Conservation (phyloP, 108 stramenopile species). For the Fistulifera pelliculosa region DNA sequence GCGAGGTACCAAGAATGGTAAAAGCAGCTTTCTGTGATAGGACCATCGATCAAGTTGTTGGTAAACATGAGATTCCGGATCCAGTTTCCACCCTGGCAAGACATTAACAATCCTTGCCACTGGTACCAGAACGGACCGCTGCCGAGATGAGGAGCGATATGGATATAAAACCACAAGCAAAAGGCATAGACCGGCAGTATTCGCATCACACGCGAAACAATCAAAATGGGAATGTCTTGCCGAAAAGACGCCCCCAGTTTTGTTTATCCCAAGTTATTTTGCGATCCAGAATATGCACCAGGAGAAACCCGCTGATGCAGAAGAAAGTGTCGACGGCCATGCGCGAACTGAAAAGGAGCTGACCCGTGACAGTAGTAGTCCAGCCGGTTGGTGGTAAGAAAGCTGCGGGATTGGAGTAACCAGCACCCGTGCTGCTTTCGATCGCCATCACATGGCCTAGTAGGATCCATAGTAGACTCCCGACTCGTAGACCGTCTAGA, state of each 20-base stretch:
- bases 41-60: conserved; percentile 36
- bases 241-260: background rate
- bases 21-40: conserved; percentile 44
- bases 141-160: conserved; percentile 31
- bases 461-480: conserved; percentile 44
- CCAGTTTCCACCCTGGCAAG: conserved; percentile 35
- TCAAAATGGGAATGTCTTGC: no score
- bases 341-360: conserved; percentile 35
- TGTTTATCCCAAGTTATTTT: conserved; percentile 11
- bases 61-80: conserved; percentile 41
- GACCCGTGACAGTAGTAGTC: conserved; percentile 30
- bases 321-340: conserved; percentile 56
- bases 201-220: conserved; percentile 23
- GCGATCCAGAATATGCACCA: conserved; percentile 22
- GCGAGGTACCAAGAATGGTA: conserved; percentile 61
- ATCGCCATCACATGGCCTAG: conserved; percentile 45
- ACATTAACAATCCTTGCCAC: conserved; percentile 31
- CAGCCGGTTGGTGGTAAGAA: conserved; percentile 40
- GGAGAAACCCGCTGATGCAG: conserved; percentile 42
- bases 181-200: conserved; percentile 37
- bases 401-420: conserved; percentile 34
- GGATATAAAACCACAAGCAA: conserved; percentile 34
- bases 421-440: conserved; percentile 27
- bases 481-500: conserved; percentile 37
- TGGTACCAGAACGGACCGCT: conserved; percentile 58